Evolutionary conservation across 2,329 filamentous ascomycete species (phyloP).

Genomic region (Pyrenophora graminea): DNA sequence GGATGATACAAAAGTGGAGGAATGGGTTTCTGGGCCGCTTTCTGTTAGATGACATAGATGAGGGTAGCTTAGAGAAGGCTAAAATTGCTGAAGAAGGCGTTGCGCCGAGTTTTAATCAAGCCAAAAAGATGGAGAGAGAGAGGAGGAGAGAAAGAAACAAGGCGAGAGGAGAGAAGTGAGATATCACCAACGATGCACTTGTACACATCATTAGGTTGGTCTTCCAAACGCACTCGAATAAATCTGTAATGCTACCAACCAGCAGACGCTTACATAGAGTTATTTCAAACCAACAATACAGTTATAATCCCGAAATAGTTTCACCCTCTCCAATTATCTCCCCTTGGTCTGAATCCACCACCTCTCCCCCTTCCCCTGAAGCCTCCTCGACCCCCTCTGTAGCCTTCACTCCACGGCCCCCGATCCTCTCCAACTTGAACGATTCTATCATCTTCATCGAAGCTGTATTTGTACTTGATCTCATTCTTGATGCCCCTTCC

Average conservation of each 20-base stretch:
- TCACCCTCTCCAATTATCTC: conserved; percentile 9
- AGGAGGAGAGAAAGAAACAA: conserved; percentile 40
- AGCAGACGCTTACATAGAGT: too few species aligned
- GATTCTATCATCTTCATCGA: conserved; percentile 51
- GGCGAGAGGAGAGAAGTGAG: conserved; percentile 25
- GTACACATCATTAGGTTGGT: background rate
- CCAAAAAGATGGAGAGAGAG: conserved; percentile 68
- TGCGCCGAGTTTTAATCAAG: conserved; percentile 67
- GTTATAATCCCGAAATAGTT: background rate
- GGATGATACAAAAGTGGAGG: conserved; percentile 82
- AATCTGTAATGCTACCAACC: too few species aligned
- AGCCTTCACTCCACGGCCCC: conserved; percentile 35
- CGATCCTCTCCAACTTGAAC: conserved; percentile 48
- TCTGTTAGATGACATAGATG: conserved; percentile 74
- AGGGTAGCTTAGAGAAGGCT: conserved; percentile 61
- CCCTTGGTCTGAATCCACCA: conserved; percentile 6
- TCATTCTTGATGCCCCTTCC: conserved; percentile 36
- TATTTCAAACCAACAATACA: too few species aligned
- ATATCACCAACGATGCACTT: background rate
- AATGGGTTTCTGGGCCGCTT: conserved; percentile 75
- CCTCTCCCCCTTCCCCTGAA: conserved; percentile 5
- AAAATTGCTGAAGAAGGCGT: conserved; percentile 52
- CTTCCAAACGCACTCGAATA: too few species aligned
- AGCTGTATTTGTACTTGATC: conserved; percentile 48
- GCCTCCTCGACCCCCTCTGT: conserved; percentile 18